Base-by-base conservation (phyloP, 1,139 yeast species). In the Yamadazyma membranifaciens region DNA sequence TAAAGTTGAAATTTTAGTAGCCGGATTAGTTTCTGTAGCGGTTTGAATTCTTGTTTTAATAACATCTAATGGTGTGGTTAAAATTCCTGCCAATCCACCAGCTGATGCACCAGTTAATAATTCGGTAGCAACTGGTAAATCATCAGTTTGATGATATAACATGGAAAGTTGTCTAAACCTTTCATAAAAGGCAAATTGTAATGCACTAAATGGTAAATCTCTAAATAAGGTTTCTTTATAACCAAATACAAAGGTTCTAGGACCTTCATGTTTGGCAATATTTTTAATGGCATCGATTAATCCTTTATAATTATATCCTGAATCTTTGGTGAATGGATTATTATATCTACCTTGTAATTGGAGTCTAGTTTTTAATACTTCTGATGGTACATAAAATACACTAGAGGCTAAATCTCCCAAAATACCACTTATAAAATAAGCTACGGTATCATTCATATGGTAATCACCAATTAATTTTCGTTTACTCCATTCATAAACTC, bases 171-270 rank as follows among this genome's bases (percentile, higher is more conserved):
- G 73, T 54, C 95, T 73, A 57, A 91, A 87, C 55, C 81, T 77
- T 61, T 92, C 98, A 62, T 92, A 92, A 54, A 92, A 92, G 41
- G 98, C 96, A 68, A 92, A 86, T 57, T 92, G 98, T 39, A 92
- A 71, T 1, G 98, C 98, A 51, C 96, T 86, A 59, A 92, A 92
- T 6, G 98, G 98, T 50, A 92, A 67, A 56, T 92, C 98, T 50
- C 98, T 76, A 31, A 87, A 79, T 47, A 92, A 67, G 0, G 98
- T 92, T 30, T 96, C 98, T 58, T 86, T 89, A 64, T 91, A 92
- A 0, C 98, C 98, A 61, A 80, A 87, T 40, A 87, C 86, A 49
- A 92, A 71, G 0, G 98, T 83, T 9, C 75, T 66, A 35, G 74
- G 60, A 3, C 98, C 98, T 62, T 92, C 98, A 1, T 65, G 66